Percentiles rank a stretch among this genome's conserved stretches.
Conservation (phyloP, 257 asterid species). For the Eustoma russellianum region DNA sequence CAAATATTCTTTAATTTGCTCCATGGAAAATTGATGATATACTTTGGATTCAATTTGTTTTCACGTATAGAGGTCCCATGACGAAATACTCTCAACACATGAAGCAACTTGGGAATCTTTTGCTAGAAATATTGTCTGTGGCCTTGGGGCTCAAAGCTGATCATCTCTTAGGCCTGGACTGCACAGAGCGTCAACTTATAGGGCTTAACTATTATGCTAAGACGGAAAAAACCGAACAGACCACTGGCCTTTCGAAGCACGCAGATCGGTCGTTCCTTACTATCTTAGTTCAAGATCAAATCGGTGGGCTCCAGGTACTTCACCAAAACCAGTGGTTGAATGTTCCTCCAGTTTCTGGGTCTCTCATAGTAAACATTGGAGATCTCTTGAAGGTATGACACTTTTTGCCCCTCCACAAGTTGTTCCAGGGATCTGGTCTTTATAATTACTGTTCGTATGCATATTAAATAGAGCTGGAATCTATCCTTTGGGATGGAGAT, state of each 20-base stretch:
- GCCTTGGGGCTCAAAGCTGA: conserved; percentile 16
- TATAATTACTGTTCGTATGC: too few species aligned
- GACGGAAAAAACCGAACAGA: conserved; percentile 20
- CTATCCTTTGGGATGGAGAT: too few species aligned
- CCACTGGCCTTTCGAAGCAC: conserved; percentile 18
- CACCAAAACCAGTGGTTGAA: conserved; percentile 20
- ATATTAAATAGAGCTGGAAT: too few species aligned
- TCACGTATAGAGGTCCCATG: conserved; percentile 6
- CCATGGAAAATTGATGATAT: too few species aligned
- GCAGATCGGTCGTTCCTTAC: conserved; percentile 19
- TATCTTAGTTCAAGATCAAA: conserved; percentile 17
- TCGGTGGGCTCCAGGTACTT: conserved; percentile 23
- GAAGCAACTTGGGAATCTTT: conserved; percentile 10
- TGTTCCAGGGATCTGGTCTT: too few species aligned
- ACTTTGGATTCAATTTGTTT: too few species aligned
- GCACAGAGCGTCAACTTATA: conserved; percentile 13
- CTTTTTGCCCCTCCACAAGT: too few species aligned
- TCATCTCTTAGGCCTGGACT: conserved; percentile 16
- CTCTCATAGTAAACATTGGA: conserved; percentile 21
- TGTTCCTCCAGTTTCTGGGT: conserved; percentile 15
- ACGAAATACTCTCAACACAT: conserved; percentile 7
- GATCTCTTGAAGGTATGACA: conserved; percentile 17
- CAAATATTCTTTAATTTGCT: too few species aligned
- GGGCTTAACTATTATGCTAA: conserved; percentile 21
- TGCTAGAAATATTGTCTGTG: conserved; percentile 14